Percentiles rank a stretch among this genome's conserved stretches.
phyloP scores from a whole-genome alignment of 1,284 basidiomycete species.

The Cryptococcus neoformans region DNA sequence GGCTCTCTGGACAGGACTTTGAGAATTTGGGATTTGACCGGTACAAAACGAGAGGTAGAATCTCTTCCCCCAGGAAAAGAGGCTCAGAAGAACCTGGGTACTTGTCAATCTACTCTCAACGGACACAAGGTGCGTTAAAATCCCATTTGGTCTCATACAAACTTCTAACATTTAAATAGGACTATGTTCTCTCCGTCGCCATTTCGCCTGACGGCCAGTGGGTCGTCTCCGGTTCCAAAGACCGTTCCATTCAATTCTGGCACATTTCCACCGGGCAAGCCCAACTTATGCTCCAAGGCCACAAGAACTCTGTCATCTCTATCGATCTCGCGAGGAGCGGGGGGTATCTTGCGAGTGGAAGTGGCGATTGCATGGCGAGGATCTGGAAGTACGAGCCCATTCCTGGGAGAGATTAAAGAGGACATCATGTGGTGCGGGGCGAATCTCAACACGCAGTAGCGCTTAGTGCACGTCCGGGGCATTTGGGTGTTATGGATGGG shows the following conservation, averaged over 20 bases:
- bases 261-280: constrained; percentile 69
- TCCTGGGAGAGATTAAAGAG: constrained; percentile 3
- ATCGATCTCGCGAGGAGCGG: constrained; percentile 75
- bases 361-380: constrained; percentile 78
- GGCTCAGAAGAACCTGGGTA: constrained; percentile 51
- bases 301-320: constrained; percentile 87
- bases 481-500: background rate
- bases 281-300: constrained; percentile 82
- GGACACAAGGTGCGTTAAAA: constrained; percentile 70
- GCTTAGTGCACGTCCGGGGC: background rate
- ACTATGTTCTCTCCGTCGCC: constrained; percentile 55
- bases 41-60: constrained; percentile 44
- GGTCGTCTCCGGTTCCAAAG: constrained; percentile 88
- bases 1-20: constrained; percentile 83
- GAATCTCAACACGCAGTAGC: background rate
- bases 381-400: constrained; percentile 60
- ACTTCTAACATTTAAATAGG: constrained; percentile 22
- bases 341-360: constrained; percentile 75
- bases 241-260: constrained; percentile 86
- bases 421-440: too few relatives aligned
- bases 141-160: background rate
- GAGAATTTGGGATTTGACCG: constrained; percentile 76
- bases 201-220: constrained; percentile 81
- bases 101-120: constrained; percentile 71
- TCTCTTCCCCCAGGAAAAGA: constrained; percentile 27